Evolutionary conservation across 768 basidiomycete species (phyloP), one percentile per base, ranked within the genome.

Genomic region (Pulveroboletus sp.): DNA sequence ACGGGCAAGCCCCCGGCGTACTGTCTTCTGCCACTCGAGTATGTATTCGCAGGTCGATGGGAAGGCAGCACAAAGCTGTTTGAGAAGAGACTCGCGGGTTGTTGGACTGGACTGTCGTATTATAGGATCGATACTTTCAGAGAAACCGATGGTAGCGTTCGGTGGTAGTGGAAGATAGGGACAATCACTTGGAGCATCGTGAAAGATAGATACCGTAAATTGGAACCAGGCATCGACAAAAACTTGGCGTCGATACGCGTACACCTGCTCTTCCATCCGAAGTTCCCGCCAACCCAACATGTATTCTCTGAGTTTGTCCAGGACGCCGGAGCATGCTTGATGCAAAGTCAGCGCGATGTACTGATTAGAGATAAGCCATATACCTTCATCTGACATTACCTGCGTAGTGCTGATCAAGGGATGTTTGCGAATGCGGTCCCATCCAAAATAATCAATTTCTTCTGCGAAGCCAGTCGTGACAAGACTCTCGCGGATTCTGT

Each of bases 211-310:
- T n/a, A 44, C 43, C 6, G 55, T 50, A 47, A 68, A 66, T 8
- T 52, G 51, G 28, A 46, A 14, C 68, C 66, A 67, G 42, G 58
- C 56, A 26, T 66, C 58, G 43, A 58, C 33, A 37, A 69, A 63
- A 42, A 54, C 7, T 27, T 45, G 51, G 33, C 66, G 68, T 49
- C 68, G 64, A 43, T 24, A 12, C 40, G 46, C 36, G 28, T 67
- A 69, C 8, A 67, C 55, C 37, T 45, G 64, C 37, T 68, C 63
- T 50, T 67, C 66, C 54, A 57, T 57, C 18, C 61, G 55, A 47
- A 67, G 57, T 42, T 63, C 66, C 47, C 58, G 65, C 68, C 68
- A 69, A 14, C 49, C 57, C 12, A 54, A 31, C 66, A 67, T 67
- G 45, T 66, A 59, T 8, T 56, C 59, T 32, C 37, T 45, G 14